Conservation (phyloP, 2,329 filamentous ascomycete species). For the Colletotrichum sp. region DNA sequence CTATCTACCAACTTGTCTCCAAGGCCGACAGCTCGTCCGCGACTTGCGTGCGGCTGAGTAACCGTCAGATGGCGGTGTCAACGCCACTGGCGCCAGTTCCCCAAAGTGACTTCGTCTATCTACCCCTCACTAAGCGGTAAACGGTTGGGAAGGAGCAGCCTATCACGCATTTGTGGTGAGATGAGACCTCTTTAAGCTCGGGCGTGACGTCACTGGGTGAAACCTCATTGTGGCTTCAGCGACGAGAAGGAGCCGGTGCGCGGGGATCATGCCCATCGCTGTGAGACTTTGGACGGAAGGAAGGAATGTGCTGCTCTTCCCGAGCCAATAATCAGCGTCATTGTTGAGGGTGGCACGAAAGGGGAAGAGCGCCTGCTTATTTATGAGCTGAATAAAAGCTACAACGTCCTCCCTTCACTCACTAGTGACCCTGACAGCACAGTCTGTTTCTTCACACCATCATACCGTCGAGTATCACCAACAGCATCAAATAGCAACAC, state of each 20-base stretch:
- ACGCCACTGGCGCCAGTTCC: not conserved
- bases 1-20: not conserved
- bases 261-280: not conserved
- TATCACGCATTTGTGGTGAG: not conserved
- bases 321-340: not conserved
- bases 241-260: not conserved
- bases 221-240: not conserved
- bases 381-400: not conserved
- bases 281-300: not conserved
- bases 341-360: not conserved
- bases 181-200: not conserved
- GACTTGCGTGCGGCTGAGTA: not conserved
- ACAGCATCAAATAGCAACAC: not conserved
- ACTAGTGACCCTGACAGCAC: no score
- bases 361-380: not conserved
- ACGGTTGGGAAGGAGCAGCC: not conserved
- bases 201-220: not conserved
- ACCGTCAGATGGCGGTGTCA: not conserved
- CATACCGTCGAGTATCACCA: not conserved
- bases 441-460: accelerated
- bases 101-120: not conserved
- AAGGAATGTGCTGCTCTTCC: not conserved
- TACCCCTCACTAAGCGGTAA: not conserved
- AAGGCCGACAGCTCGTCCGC: not conserved
- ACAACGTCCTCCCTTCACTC: not conserved